These are phyloP conservation scores for Diaporthe ilicicola DNA, from an alignment of 2,329 filamentous ascomycete species.

Conservation along the genomic window DNA sequence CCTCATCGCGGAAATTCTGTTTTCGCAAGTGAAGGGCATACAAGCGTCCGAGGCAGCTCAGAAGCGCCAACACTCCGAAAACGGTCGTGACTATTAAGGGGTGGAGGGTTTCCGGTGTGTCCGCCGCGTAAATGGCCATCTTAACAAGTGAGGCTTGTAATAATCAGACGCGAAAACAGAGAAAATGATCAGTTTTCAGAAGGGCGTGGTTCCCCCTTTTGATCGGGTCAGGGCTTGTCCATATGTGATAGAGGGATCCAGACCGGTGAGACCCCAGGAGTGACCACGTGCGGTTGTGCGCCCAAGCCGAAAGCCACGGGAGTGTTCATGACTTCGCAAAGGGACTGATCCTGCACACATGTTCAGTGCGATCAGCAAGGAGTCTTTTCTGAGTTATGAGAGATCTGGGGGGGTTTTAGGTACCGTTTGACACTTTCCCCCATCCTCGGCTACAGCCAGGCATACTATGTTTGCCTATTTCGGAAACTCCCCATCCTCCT, in stretches of 20 bases:
- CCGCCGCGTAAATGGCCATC: constrained; percentile 5
- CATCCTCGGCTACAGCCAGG: too few species aligned
- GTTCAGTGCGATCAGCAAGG: not conserved
- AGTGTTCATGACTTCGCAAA: not conserved
- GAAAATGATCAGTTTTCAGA: not conserved
- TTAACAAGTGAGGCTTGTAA: too few species aligned
- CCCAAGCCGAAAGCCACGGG: too few species aligned
- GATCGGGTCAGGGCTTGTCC: not conserved
- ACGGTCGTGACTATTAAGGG: constrained; percentile 20
- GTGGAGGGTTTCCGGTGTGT: constrained; percentile 6
- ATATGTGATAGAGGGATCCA: not conserved
- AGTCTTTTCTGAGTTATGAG: not conserved
- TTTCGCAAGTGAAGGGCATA: not conserved
- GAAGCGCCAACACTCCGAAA: constrained; percentile 11
- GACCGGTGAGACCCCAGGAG: not conserved
- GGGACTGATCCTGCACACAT: not conserved
- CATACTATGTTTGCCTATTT: not conserved
- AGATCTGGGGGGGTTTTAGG: not conserved
- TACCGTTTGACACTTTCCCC: not conserved
- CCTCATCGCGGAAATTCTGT: not conserved
- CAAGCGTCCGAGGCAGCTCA: not conserved
- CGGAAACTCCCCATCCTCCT: not conserved
- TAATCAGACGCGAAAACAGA: too few species aligned
- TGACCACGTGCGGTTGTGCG: not conserved
- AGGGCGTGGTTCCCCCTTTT: not conserved